Evolutionary conservation across 148 eudicot species (phyloP).

Genomic region (Dianthus caryophyllus): DNA sequence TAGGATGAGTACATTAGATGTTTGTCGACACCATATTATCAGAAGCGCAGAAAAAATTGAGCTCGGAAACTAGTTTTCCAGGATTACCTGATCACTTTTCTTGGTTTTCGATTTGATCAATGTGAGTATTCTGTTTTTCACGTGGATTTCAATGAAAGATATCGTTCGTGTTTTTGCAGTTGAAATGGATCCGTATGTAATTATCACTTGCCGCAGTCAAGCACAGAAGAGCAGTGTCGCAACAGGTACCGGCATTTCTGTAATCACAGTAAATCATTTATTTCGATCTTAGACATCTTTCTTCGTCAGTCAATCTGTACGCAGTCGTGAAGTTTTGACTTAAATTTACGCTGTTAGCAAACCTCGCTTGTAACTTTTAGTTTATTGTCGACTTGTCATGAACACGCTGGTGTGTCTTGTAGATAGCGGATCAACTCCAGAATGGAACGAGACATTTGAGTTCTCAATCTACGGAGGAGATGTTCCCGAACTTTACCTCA

Average conservation of each 20-base stretch:
- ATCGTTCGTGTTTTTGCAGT: slow-evolving; percentile 40
- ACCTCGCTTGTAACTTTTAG: no score
- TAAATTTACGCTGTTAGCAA: no score
- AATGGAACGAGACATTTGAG: slow-evolving; percentile 79
- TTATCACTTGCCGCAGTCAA: slow-evolving; percentile 58
- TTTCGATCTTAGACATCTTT: no score
- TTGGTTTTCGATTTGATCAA: no score
- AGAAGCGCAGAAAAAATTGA: background rate
- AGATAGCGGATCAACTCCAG: slow-evolving; percentile 58
- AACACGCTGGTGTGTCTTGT: slow-evolving; percentile 16
- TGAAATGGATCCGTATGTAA: slow-evolving; percentile 65
- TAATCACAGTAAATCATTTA: background rate
- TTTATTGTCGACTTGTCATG: no score
- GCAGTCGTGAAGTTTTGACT: no score
- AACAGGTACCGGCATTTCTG: slow-evolving; percentile 36
- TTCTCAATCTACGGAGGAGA: slow-evolving; percentile 49
- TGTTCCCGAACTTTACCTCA: slow-evolving; percentile 45
- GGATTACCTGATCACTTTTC: no score
- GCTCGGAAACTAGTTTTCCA: background rate
- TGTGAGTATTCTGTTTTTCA: background rate
- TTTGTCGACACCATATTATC: no score
- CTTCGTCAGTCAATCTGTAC: no score
- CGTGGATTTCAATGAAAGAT: background rate
- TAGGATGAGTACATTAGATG: no score
- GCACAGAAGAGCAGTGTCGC: slow-evolving; percentile 71